Conservation (phyloP, 140 eudicot genomes). For the Stevia rebaudiana region DNA sequence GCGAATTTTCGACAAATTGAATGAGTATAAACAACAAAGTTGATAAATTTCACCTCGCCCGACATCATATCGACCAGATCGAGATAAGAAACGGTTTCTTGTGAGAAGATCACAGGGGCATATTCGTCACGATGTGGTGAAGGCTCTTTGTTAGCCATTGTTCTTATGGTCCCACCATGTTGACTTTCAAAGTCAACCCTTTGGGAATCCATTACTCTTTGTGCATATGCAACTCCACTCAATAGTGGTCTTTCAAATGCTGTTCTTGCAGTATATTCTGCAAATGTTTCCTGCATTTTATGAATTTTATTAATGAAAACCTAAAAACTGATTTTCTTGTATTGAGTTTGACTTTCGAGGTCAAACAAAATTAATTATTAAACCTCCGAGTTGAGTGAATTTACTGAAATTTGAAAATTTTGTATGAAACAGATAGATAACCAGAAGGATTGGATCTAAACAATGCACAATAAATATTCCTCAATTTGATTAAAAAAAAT, state of each 20-base stretch:
- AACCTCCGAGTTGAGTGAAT: too few species aligned
- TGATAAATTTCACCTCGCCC: conserved; percentile 60
- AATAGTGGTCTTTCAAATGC: conserved; percentile 86
- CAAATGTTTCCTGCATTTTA: conserved; percentile 71
- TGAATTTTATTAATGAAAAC: not conserved
- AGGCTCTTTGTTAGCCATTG: conserved; percentile 73
- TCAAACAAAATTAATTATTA: conserved; percentile 15
- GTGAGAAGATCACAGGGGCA: conserved; percentile 82
- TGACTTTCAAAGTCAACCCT: conserved; percentile 69
- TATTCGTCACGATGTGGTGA: conserved; percentile 80
- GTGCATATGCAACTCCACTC: conserved; percentile 84
- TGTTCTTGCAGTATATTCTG: conserved; percentile 84
- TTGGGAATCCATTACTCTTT: conserved; percentile 49
- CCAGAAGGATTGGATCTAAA: not conserved
- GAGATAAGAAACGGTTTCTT: conserved; percentile 80
- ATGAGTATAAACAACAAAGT: not conserved
- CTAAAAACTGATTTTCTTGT: not conserved
- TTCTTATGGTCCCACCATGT: conserved; percentile 73
- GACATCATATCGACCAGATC: conserved; percentile 91
- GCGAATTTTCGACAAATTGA: not conserved
- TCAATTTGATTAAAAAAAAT: not conserved
- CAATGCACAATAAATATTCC: conserved; percentile 13
- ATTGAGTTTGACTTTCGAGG: conserved; percentile 16
- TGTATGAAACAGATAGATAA: conserved; percentile 2
- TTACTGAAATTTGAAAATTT: too few species aligned